A percentile compares a stretch with the other conserved stretches of the same genome.
Evolutionary conservation across 768 basidiomycete species (phyloP).

Genomic region (Mycena latifolia): DNA sequence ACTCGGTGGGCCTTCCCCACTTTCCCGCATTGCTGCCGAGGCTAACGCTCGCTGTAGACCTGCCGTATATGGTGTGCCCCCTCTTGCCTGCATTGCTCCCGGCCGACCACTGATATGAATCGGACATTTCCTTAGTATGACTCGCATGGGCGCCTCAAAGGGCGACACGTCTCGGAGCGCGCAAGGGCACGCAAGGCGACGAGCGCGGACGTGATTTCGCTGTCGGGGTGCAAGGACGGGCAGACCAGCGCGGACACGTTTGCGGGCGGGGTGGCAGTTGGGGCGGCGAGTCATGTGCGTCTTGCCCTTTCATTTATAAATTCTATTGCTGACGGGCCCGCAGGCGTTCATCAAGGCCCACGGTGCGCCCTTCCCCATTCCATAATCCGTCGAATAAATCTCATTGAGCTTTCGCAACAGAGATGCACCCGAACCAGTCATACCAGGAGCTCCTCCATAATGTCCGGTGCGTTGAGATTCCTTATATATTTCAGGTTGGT

Average conservation of each 20-base stretch:
- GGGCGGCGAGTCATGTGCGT: conserved; percentile 85
- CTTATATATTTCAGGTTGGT: too few species aligned
- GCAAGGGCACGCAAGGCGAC: conserved; percentile 60
- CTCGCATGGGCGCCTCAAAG: conserved; percentile 67
- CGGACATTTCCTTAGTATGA: conserved; percentile 57
- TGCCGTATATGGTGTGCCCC: conserved; percentile 60
- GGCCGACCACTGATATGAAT: too few species aligned
- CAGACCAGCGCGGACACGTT: conserved; percentile 83
- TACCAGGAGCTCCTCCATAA: conserved; percentile 73
- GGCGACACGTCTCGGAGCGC: conserved; percentile 51
- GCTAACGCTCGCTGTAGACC: conserved; percentile 49
- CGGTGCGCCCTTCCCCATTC: conserved; percentile 37
- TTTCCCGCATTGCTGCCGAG: neutral
- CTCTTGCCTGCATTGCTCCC: too few species aligned
- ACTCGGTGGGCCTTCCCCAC: conserved; percentile 50
- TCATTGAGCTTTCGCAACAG: neutral
- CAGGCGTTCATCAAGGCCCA: conserved; percentile 72
- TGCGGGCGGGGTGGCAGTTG: conserved; percentile 72
- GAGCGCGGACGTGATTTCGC: conserved; percentile 85
- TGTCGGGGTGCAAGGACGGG: conserved; percentile 77
- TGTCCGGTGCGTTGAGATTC: conserved; percentile 67
- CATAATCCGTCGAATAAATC: neutral
- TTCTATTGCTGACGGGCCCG: neutral
- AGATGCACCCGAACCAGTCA: conserved; percentile 66
- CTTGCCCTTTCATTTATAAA: neutral